Evolutionary conservation across 805 yeast genomes (phyloP).

Genomic region (Scheffersomyces amazonensis): DNA sequence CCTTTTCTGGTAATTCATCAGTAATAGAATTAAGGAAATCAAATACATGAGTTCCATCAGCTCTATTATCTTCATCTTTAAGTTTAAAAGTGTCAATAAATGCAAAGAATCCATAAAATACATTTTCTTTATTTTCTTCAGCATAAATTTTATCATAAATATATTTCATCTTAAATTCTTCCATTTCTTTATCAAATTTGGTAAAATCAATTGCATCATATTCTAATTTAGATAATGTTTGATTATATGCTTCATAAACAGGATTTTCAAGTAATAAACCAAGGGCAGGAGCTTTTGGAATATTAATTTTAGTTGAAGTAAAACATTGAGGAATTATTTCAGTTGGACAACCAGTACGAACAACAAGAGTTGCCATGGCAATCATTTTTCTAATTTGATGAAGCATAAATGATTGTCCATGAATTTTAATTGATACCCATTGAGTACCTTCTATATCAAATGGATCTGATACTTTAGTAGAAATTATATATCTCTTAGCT

Average conservation of each 20-base stretch:
- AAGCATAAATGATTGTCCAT: constrained; percentile 97
- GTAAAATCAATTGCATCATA: constrained; percentile 72
- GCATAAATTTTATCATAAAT: constrained; percentile 91
- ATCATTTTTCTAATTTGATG: constrained; percentile 98
- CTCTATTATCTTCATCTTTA: constrained; percentile 28
- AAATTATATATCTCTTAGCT: constrained; percentile 78
- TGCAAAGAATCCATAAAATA: constrained; percentile 85
- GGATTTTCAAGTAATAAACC: constrained; percentile 91
- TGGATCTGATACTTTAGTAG: constrained; percentile 78
- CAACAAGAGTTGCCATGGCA: constrained; percentile 84
- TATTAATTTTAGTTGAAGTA: constrained; percentile 69
- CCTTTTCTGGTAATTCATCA: constrained; percentile 8
- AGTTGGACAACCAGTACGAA: constrained; percentile 82
- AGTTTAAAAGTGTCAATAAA: constrained; percentile 77
- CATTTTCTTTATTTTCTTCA: constrained; percentile 85
- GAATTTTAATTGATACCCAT: constrained; percentile 94
- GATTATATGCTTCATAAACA: constrained; percentile 82
- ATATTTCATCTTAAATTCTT: constrained; percentile 78
- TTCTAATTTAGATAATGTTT: constrained; percentile 68
- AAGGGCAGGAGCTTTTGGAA: constrained; percentile 97
- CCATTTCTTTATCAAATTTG: constrained; percentile 66
- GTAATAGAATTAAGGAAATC: constrained; percentile 49
- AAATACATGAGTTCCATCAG: constrained; percentile 57
- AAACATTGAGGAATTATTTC: constrained; percentile 77
- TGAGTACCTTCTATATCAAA: constrained; percentile 91